Base-by-base conservation (phyloP, 768 basidiomycete genomes). In the Saitozyma sp. region DNA sequence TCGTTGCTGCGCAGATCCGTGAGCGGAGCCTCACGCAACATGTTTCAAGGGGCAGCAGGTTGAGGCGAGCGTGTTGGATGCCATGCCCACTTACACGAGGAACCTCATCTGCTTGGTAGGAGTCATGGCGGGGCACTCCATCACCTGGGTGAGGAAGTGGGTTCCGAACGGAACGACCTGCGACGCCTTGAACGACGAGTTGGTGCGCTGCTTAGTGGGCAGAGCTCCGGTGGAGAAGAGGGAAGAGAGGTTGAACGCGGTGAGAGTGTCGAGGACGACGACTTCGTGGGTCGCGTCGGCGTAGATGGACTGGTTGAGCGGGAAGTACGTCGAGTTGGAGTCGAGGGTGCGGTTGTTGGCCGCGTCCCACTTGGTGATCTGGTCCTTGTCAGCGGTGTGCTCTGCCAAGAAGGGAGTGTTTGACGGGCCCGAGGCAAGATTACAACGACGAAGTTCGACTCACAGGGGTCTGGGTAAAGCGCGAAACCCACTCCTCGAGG, bases 221-320 rank as follows among this genome's bases (percentile, higher is more conserved):
- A 92, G 81, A 0, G 91, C 90, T 0, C 91, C 92, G n/a, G 78
- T 74, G 17, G 80, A 81, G 37, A 91, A 87, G 56, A 95, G 85
- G 40, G 81, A 87, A 6, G 89, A 86, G 67, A 96, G 77, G 75
- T 93, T 93, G 49, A 96, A 83, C 9, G 91, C 91, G 6, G 91
- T 90, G 41, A 95, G 83, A 42, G 91, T 85, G 70, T 92, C 89
- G n/a, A 92, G 80, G 0, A 93, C 86, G 45, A 93, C 89, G n/a
- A 91, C 90, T 70, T 95, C 92, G 61, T 94, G 93, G 0, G 80
- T 81, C 14, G 74, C 74, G 37, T 95, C 92, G 8, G 92, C 91
- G 62, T 92, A 94, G 41, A 94, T 75, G 13, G 65, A 67, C 62
- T 79, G 77, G 58, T 80, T 75, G 62, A 79, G 66, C 5, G 80